Percentiles rank a stretch among this genome's conserved stretches.
phyloP scores from a whole-genome alignment of 148 eudicot genomes.

The Pharnaceum exiguum region DNA sequence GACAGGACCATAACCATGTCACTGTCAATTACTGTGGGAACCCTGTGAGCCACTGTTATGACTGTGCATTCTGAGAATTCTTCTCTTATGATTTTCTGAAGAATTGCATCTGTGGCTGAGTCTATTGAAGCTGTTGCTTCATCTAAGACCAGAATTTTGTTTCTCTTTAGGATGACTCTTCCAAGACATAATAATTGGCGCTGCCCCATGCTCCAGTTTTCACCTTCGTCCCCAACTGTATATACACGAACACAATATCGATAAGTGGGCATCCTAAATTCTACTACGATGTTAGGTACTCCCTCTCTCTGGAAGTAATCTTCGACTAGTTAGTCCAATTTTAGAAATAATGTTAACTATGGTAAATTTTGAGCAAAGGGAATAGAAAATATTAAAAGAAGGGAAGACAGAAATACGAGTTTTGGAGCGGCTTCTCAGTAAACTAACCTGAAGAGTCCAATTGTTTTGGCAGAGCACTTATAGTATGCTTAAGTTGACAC shows the following conservation, averaged over 20 bases:
- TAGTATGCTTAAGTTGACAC: conserved; percentile 65
- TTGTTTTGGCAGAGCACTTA: conserved; percentile 48
- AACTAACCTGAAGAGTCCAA: conserved; percentile 59
- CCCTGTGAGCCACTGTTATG: conserved; percentile 63
- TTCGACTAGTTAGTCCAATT: no score
- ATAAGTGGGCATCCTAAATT: no score
- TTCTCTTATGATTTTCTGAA: conserved; percentile 52
- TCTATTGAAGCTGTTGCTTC: conserved; percentile 78
- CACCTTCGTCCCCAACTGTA: conserved; percentile 66
- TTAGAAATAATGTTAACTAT: no score
- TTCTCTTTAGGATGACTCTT: conserved; percentile 54
- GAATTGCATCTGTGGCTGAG: conserved; percentile 44
- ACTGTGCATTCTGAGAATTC: conserved; percentile 58
- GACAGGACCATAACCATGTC: conserved; percentile 71
- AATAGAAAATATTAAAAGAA: not conserved
- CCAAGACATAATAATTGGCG: conserved; percentile 63
- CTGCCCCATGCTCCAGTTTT: conserved; percentile 70
- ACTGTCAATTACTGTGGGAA: conserved; percentile 62
- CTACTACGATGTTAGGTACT: no score
- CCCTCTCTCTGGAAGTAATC: no score
- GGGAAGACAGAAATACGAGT: not conserved
- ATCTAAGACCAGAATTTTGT: conserved; percentile 54
- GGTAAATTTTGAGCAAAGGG: no score
- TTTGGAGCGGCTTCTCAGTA: no score
- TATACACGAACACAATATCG: conserved; percentile 1